A percentile compares a stretch with the other conserved stretches of the same genome.
These are phyloP conservation scores for Phytopythium boreale DNA, from an alignment of 352 stramenopile species.

Conservation along the genomic window DNA sequence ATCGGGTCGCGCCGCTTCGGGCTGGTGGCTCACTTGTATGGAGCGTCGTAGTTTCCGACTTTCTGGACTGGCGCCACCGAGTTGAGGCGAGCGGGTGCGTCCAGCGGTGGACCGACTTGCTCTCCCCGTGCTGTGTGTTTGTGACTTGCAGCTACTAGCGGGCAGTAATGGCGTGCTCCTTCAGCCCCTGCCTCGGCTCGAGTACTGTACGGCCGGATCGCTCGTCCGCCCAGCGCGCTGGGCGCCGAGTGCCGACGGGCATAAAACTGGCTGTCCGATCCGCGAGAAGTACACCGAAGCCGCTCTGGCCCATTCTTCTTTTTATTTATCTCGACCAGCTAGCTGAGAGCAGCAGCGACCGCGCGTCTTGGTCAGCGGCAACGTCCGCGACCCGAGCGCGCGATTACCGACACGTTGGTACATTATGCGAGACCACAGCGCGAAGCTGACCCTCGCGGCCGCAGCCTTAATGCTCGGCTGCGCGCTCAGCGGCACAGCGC, in stretches of 20 bases:
- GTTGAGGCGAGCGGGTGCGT: constrained; percentile 8
- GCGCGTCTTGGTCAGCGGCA: constrained; percentile 2
- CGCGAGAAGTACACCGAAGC: background rate
- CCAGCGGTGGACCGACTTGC: background rate
- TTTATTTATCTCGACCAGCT: constrained; percentile 4
- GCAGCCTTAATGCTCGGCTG: background rate
- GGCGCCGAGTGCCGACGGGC: background rate
- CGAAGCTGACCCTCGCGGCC: background rate
- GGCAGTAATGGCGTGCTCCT: background rate
- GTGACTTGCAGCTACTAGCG: background rate
- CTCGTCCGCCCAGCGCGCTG: too few relatives aligned
- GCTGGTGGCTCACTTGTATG: background rate
- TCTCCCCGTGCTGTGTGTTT: background rate
- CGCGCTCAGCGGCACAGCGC: background rate
- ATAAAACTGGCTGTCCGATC: background rate
- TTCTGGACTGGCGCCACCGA: constrained; percentile 4
- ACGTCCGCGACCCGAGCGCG: background rate
- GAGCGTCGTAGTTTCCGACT: constrained; percentile 2
- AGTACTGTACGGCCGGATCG: background rate
- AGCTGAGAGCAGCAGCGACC: constrained; percentile 2
- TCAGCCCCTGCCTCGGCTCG: background rate
- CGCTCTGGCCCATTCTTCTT: background rate
- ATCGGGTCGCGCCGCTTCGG: background rate
- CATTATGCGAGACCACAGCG: background rate
- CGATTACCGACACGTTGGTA: constrained; percentile 9